Evolutionary conservation across 129 eudicot species (phyloP).

Genomic region (Chrysanthemum seticuspe): DNA sequence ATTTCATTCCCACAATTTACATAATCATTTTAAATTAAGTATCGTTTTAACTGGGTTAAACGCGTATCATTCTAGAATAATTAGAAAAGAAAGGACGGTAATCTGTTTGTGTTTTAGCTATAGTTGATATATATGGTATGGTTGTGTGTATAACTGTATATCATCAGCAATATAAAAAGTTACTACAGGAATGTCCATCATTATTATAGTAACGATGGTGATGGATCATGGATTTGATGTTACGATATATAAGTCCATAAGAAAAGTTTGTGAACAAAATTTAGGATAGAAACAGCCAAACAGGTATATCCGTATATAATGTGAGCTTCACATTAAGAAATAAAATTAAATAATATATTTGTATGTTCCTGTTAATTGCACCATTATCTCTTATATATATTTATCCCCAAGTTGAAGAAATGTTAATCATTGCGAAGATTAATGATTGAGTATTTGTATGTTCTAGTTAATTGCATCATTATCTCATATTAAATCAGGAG

Average conservation of each 20-base stretch:
- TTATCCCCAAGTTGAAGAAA: not conserved
- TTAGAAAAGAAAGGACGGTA: too few relatives aligned
- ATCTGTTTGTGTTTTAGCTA: too few relatives aligned
- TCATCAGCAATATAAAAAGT: not conserved
- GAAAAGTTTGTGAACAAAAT: not conserved
- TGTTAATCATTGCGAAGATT: slow-evolving; percentile 1
- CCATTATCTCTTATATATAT: not conserved
- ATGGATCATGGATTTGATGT: too few relatives aligned
- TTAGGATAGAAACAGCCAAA: not conserved
- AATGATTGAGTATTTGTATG: slow-evolving; percentile 14
- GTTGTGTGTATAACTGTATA: too few relatives aligned
- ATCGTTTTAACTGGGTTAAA: too few relatives aligned
- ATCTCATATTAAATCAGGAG: not conserved
- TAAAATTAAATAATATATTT: not conserved
- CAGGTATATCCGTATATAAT: not conserved
- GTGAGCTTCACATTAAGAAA: too few relatives aligned
- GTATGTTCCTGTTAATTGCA: not conserved
- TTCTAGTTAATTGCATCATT: too few relatives aligned
- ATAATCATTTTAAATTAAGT: too few relatives aligned
- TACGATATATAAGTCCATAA: too few relatives aligned
- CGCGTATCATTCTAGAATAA: too few relatives aligned
- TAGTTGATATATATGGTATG: not conserved
- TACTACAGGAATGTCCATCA: not conserved
- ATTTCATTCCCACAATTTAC: too few relatives aligned
- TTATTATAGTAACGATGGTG: not conserved